Evolutionary conservation across 2,329 filamentous ascomycete genomes (phyloP).

Genomic region (Penicillium paneum): DNA sequence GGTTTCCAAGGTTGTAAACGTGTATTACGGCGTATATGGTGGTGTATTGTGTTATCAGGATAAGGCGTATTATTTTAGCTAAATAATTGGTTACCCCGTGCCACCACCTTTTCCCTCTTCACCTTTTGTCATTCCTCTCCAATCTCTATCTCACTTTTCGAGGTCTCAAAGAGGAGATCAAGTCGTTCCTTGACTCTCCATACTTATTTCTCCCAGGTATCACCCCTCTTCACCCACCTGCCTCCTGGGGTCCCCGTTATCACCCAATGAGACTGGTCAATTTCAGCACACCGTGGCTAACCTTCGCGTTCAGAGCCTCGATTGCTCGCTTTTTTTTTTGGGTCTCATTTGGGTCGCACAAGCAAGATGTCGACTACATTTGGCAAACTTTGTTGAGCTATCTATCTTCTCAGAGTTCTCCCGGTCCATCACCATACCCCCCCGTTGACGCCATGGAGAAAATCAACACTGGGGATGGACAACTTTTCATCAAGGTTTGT

Average conservation of each 20-base stretch:
- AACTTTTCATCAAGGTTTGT: constrained; percentile 48
- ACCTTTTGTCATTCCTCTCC: constrained; percentile 9
- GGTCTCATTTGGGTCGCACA: constrained; percentile 17
- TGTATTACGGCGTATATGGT: constrained; percentile 3
- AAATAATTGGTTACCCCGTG: constrained; percentile 28
- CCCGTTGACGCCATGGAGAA: constrained; percentile 45
- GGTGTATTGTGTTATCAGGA: constrained; percentile 11
- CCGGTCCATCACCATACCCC: constrained; percentile 26
- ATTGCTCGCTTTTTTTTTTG: constrained; percentile 6
- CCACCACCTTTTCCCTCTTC: constrained; percentile 12
- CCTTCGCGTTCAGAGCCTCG: constrained; percentile 5
- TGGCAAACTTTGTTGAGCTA: constrained; percentile 34
- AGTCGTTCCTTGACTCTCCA: background rate
- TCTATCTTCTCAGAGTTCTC: constrained; percentile 36
- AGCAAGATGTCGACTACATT: constrained; percentile 37
- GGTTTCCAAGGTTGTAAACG: background rate
- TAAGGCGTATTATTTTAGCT: constrained; percentile 15
- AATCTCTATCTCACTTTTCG: background rate
- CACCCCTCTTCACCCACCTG: background rate
- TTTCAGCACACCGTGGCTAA: constrained; percentile 1
- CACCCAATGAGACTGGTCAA: constrained; percentile 1
- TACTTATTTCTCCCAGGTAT: constrained; percentile 1
- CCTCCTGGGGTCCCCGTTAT: background rate
- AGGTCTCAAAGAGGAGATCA: background rate
- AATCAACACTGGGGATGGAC: constrained; percentile 50